phyloP scores from a whole-genome alignment of 148 eudicot species.

The Spergularia bocconei region DNA sequence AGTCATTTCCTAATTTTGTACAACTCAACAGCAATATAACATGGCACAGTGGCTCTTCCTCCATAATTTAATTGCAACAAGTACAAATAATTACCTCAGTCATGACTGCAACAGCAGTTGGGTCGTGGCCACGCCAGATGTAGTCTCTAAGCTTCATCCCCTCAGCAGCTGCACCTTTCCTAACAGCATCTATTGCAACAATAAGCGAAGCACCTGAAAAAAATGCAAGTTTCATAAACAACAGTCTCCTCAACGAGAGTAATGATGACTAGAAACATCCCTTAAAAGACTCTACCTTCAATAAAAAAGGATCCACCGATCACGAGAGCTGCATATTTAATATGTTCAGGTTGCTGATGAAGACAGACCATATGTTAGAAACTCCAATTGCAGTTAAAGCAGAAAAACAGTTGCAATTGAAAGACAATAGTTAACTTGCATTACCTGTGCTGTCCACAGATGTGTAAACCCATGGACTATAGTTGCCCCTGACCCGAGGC shows the following conservation, averaged over 20 bases:
- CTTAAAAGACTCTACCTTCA: slow-evolving; percentile 56
- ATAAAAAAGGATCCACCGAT: slow-evolving; percentile 91
- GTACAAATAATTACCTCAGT: slow-evolving; percentile 57
- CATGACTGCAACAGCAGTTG: slow-evolving; percentile 99
- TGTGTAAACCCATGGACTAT: slow-evolving; percentile 89
- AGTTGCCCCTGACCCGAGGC: slow-evolving; percentile 97
- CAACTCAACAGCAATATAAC: not conserved
- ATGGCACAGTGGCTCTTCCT: not conserved
- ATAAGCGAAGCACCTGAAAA: slow-evolving; percentile 80
- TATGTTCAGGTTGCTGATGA: slow-evolving; percentile 74
- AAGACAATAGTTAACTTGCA: not conserved
- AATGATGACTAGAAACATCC: slow-evolving; percentile 11
- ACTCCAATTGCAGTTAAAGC: slow-evolving; percentile 16
- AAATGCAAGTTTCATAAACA: slow-evolving; percentile 5
- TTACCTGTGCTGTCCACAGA: slow-evolving; percentile 85
- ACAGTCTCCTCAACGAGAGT: not conserved
- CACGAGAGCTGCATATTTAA: slow-evolving; percentile 87
- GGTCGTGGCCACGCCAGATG: slow-evolving; percentile 99
- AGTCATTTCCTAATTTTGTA: not conserved
- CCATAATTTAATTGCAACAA: not conserved
- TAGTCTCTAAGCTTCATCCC: slow-evolving; percentile 93
- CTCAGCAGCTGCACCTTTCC: slow-evolving; percentile 97
- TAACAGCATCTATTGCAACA: slow-evolving; percentile 93
- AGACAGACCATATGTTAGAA: slow-evolving; percentile 16
- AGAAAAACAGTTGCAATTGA: not conserved